phyloP scores from a whole-genome alignment of 768 basidiomycete genomes.

The Macrolepiota fuliginosa region DNA sequence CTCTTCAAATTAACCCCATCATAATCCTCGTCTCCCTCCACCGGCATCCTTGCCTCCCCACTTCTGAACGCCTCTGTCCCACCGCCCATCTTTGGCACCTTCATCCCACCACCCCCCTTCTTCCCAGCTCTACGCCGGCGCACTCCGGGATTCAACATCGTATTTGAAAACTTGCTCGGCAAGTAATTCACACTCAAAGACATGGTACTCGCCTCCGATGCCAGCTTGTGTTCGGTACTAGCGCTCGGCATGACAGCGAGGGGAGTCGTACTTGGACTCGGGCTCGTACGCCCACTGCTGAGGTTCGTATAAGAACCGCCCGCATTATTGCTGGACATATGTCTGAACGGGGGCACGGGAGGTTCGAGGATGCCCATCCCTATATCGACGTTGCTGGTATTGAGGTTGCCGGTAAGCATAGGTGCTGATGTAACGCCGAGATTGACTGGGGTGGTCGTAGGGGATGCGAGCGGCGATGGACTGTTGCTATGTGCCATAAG shows the following conservation, averaged over 20 bases:
- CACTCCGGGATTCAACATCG: slow-evolving; percentile 37
- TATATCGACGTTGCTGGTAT: no score
- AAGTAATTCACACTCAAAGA: slow-evolving; percentile 26
- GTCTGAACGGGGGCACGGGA: not conserved
- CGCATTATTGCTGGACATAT: not conserved
- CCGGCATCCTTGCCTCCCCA: slow-evolving; percentile 52
- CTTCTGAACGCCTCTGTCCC: slow-evolving; percentile 65
- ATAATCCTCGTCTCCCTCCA: slow-evolving; percentile 52
- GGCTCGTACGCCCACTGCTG: not conserved
- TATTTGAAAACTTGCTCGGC: slow-evolving; percentile 25
- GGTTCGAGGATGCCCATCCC: not conserved
- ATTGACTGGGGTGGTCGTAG: no score
- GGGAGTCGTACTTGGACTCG: not conserved
- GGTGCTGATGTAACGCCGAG: no score
- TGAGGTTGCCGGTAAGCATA: no score
- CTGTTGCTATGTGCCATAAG: not conserved
- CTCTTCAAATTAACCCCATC: slow-evolving; percentile 45
- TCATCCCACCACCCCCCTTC: not conserved
- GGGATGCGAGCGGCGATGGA: not conserved
- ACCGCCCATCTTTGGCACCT: slow-evolving; percentile 61
- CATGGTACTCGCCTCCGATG: slow-evolving; percentile 17
- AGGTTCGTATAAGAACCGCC: slow-evolving; percentile 1
- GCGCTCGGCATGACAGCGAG: not conserved
- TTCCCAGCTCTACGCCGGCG: slow-evolving; percentile 32
- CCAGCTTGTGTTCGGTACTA: slow-evolving; percentile 1